Conservation (phyloP, 2,329 filamentous ascomycete genomes). For the Diplocarpon rosae region DNA sequence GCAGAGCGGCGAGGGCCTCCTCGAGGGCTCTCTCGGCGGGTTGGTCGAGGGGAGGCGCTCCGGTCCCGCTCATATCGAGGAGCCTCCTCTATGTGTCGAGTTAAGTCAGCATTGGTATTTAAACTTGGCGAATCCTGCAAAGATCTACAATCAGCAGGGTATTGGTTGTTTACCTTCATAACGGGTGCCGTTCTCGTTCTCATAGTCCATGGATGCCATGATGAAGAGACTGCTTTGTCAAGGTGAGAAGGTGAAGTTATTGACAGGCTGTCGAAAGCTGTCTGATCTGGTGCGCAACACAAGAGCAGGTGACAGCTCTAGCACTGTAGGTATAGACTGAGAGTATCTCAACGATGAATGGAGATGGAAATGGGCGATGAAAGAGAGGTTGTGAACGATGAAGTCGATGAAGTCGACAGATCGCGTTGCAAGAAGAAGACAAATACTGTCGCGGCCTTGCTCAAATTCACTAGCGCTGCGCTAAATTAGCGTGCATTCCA, state of each 20-base stretch:
- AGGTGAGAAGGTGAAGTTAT: slow-evolving; percentile 4
- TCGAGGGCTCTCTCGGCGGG: slow-evolving; percentile 39
- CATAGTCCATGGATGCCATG: slow-evolving; percentile 57
- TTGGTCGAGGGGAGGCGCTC: slow-evolving; percentile 52
- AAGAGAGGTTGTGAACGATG: slow-evolving; percentile 2
- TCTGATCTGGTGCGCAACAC: neutral
- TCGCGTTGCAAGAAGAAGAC: neutral
- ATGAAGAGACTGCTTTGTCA: slow-evolving; percentile 16
- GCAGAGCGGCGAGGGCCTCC: slow-evolving; percentile 53
- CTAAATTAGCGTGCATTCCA: neutral
- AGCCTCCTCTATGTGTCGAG: slow-evolving; percentile 41
- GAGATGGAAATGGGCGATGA: slow-evolving; percentile 4
- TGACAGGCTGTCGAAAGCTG: neutral
- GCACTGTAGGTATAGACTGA: slow-evolving; percentile 5
- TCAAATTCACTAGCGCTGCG: slow-evolving; percentile 1
- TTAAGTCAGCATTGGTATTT: slow-evolving; percentile 14
- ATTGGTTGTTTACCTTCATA: slow-evolving; percentile 45
- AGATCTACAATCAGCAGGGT: neutral
- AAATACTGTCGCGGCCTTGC: neutral
- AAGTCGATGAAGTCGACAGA: neutral
- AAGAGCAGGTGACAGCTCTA: slow-evolving; percentile 1
- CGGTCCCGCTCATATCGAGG: slow-evolving; percentile 57
- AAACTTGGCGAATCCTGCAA: neutral
- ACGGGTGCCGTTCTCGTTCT: slow-evolving; percentile 53
- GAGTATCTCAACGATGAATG: slow-evolving; percentile 3